These are phyloP conservation scores for Colletotrichum scovillei DNA, from an alignment of 2,329 filamentous ascomycete genomes.

Conservation along the genomic window DNA sequence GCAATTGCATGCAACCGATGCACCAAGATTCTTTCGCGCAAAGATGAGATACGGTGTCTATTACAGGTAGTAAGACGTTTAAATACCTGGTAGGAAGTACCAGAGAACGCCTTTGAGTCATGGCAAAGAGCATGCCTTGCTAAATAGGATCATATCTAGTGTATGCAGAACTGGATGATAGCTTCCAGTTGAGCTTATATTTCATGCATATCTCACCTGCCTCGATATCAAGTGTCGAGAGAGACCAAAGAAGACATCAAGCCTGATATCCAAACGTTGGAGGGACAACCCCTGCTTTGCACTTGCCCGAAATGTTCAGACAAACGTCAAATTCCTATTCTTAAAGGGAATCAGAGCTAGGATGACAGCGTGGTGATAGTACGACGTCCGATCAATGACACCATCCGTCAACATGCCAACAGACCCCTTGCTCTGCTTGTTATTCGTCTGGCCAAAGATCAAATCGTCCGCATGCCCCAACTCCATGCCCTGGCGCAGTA, in stretches of 20 bases:
- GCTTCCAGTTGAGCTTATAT: background rate
- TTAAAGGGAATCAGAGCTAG: slow-evolving; percentile 54
- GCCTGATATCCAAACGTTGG: too few relatives aligned
- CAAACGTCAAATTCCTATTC: slow-evolving; percentile 48
- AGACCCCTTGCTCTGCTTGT: slow-evolving; percentile 51
- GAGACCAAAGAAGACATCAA: background rate
- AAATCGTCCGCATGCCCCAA: slow-evolving; percentile 52
- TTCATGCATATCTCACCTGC: background rate
- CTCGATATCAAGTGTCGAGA: background rate
- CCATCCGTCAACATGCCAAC: slow-evolving; percentile 53
- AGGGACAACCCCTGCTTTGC: too few relatives aligned
- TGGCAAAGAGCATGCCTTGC: background rate
- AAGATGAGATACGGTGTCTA: too few relatives aligned
- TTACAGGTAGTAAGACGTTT: too few relatives aligned
- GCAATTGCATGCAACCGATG: too few relatives aligned
- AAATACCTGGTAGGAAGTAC: too few relatives aligned
- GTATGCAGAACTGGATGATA: background rate
- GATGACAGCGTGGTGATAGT: slow-evolving; percentile 53
- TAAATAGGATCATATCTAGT: background rate
- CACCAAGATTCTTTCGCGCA: too few relatives aligned
- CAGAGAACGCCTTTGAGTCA: background rate
- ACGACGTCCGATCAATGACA: slow-evolving; percentile 47
- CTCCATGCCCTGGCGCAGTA: slow-evolving; percentile 51
- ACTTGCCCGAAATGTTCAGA: background rate
- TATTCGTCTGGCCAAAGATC: slow-evolving; percentile 50